A percentile compares a stretch with the other conserved stretches of the same genome.
phyloP scores from a whole-genome alignment of 176 grass and related monocot genomes.

The Rhynchospora pubera region DNA sequence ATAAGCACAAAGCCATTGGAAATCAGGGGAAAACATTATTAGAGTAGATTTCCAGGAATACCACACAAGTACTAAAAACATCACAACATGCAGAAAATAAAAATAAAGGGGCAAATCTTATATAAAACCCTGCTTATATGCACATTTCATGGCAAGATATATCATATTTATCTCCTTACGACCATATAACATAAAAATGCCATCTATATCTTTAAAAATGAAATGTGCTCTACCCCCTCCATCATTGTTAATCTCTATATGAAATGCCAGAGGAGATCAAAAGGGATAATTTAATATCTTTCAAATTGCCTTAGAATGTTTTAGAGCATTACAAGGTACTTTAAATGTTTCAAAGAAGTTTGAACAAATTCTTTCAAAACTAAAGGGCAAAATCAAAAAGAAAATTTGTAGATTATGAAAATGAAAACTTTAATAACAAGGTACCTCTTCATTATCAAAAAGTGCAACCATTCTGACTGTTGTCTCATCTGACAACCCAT shows the following conservation, averaged over 20 bases:
- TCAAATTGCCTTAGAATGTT: background rate
- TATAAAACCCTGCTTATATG: background rate
- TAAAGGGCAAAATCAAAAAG: background rate
- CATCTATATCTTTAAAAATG: background rate
- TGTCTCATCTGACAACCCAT: slow-evolving; percentile 58
- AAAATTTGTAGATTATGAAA: background rate
- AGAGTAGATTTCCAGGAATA: background rate
- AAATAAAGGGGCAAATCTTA: background rate
- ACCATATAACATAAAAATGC: background rate
- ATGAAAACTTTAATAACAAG: background rate
- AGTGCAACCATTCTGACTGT: slow-evolving; percentile 87
- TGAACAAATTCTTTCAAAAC: background rate
- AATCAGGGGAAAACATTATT: background rate
- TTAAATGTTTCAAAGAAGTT: background rate
- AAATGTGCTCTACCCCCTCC: background rate
- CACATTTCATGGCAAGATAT: background rate
- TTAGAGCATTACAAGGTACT: background rate
- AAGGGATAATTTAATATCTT: background rate
- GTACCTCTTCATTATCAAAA: slow-evolving; percentile 98
- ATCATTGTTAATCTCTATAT: background rate
- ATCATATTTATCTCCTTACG: background rate
- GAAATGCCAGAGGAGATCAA: background rate
- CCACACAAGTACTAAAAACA: background rate
- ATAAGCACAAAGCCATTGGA: background rate
- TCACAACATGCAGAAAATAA: background rate